Base-by-base conservation (phyloP, 139 green algal species). In the Diplosphaera chodatii region DNA sequence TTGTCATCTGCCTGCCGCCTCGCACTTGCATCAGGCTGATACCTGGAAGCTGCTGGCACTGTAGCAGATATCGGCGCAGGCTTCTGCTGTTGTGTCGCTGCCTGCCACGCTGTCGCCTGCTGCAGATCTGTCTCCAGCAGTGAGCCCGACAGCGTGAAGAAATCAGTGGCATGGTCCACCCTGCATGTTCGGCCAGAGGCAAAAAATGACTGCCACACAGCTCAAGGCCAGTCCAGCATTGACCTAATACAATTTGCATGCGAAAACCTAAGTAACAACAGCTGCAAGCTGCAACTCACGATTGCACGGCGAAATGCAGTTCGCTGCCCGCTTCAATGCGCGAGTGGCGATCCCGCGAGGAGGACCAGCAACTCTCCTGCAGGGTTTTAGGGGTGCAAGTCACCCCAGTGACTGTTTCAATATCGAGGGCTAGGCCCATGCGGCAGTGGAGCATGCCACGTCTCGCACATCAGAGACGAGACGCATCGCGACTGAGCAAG, bases 301-400 rank as follows among this genome's bases (percentile, higher is more conserved):
- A 34, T 5, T 70, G 34, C 40, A 84, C 71, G 30, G 32, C 67
- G 67, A 85, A 85, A 31, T 63, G 34, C 34, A 85, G 72, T 18
- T 68, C 28, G 20, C 41, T 64, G 21, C 77, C 77, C 8, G 73
- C 77, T 8, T 63, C 59, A 8, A 85, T 78, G 22, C 32, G 34
- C 66, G 83, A 73, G 1, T 56, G 22, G 0, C 48, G n/a, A 21
- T 70, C 28, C n/a, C 34, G 66, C 31, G 25, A 68, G 40, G 70
- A 79, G 6, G 22, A 56, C 78, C 78, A 84, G 32, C 55, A 72
- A 6, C 63, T 66, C 27, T 73, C 78, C 73, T 79, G 74, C 63
- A 55, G 71, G 27, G 63, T 10, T 59, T 6, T 23, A 55, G 55
- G n/a, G 55, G 4, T 13, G 55, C 22, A n/a, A n/a, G 23, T 23